Conservation (phyloP, 2,329 filamentous ascomycete species). For the Trichoderma lentiforme region DNA sequence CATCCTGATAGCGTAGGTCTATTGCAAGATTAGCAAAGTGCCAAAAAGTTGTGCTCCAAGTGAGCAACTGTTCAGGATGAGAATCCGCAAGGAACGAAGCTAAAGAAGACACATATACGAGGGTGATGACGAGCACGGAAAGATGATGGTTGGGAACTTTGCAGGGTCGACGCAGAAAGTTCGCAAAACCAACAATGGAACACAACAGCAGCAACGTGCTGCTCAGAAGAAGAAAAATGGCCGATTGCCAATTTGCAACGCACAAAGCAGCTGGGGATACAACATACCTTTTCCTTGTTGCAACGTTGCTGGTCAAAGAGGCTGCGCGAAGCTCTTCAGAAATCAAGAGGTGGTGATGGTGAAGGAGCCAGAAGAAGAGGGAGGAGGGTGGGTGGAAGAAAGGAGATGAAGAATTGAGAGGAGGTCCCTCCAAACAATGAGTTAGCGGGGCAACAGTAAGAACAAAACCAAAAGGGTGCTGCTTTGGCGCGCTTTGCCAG, state of each 20-base stretch:
- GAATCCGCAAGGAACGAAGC: not conserved
- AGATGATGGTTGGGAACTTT: not conserved
- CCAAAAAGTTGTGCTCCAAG: not conserved
- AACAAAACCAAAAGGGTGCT: not conserved
- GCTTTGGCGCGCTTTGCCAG: not conserved
- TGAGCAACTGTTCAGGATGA: not conserved
- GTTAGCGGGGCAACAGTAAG: not conserved
- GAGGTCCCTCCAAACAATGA: not conserved
- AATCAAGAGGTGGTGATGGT: not conserved
- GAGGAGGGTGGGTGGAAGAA: not conserved
- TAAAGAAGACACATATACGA: not conserved
- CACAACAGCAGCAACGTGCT: not conserved
- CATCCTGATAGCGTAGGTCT: not conserved
- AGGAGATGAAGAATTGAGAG: not conserved
- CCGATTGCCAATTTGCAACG: not conserved
- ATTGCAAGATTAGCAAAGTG: not conserved
- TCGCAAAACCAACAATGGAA: not conserved
- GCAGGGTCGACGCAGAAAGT: not conserved
- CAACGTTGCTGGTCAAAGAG: not conserved
- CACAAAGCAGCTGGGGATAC: not conserved
- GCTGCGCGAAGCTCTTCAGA: not conserved
- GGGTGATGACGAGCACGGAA: not conserved
- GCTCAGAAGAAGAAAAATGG: not conserved
- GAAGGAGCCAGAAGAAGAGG: not conserved
- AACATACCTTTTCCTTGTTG: not conserved